Evolutionary conservation across 2,329 filamentous ascomycete species (phyloP), one percentile per base, ranked within the genome.

Genomic region (Cercospora berteroae): DNA sequence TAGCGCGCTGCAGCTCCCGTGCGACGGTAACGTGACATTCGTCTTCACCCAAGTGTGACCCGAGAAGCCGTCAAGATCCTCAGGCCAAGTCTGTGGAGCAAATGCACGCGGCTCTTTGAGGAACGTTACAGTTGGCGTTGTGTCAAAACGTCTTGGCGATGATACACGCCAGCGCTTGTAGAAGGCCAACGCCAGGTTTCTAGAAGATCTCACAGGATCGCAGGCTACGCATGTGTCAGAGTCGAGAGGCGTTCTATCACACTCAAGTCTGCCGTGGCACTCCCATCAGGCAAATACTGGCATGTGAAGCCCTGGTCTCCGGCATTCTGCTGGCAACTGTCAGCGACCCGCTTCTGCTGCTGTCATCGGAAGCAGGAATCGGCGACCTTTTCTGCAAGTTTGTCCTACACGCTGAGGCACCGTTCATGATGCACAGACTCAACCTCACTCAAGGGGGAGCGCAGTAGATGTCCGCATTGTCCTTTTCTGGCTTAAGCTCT

Each of bases 1-100:
- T 50, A 63, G 61, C 48, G 48, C 31, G 61, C 48, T 63, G 61
- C 61, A 63, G 61, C 48, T 44, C 31, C 23, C 39, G 61, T 63
- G 36, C 48, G 18, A 63, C 61, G 27, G 36, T 33, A 63, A 56
- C 61, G 50, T 57, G 61, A 63, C 61, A 57, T 56, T 23, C 61
- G 29, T 5, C 20, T 55, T n/a, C 36, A 13, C 48, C 42, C 60
- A 55, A 42, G 61, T 57, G 33, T 50, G 48, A 63, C 60, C 20
- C 50, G 42, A 23, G 33, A 33, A 8, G 31, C n/a, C 60, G 48
- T 29, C 60, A 25, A 63, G 16, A 63, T 63, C 27, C 48, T 63
- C 18, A 48, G 60, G 60, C 60, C 20, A 36, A 27, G 18, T 56
- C 29, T 25, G 60, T 63, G 50, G 44, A 42, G 60, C 60, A 56